Percentiles rank a stretch among this genome's conserved stretches.
Evolutionary conservation across 306 rosid genomes (phyloP).

Genomic region (Dryas alaskensis): DNA sequence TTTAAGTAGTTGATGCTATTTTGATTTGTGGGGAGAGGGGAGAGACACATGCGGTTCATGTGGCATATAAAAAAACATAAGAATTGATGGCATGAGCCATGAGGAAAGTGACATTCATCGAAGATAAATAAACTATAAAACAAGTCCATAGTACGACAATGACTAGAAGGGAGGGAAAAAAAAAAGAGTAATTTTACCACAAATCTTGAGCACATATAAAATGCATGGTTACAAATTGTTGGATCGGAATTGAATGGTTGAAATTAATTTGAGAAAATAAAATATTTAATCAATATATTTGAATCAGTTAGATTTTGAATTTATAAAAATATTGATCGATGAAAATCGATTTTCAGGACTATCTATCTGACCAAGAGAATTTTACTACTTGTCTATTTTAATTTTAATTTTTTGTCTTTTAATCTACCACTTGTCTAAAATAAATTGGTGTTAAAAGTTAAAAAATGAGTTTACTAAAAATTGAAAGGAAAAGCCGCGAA

Average conservation of each 20-base stretch:
- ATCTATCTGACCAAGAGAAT: too few species aligned
- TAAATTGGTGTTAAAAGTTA: neutral
- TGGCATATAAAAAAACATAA: neutral
- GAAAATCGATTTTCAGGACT: too few species aligned
- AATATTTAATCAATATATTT: neutral
- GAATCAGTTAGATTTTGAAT: too few species aligned
- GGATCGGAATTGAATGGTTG: too few species aligned
- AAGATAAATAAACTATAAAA: conserved; percentile 1
- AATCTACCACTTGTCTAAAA: too few species aligned
- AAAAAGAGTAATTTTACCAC: neutral
- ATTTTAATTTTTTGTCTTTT: too few species aligned
- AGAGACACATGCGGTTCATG: conserved; percentile 3
- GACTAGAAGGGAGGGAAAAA: neutral
- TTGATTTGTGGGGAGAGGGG: conserved; percentile 6
- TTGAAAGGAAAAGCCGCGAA: conserved; percentile 10
- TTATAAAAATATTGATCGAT: too few species aligned
- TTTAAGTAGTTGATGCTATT: neutral
- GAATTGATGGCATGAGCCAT: conserved; percentile 13
- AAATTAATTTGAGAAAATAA: neutral
- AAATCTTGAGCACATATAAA: neutral
- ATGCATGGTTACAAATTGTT: too few species aligned
- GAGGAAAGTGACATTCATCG: conserved; percentile 9
- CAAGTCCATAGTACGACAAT: neutral
- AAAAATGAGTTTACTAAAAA: neutral
- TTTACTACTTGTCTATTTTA: too few species aligned